These are phyloP conservation scores for Gastroboletus turbinatus DNA, from an alignment of 1,284 basidiomycete genomes.

Conservation along the genomic window DNA sequence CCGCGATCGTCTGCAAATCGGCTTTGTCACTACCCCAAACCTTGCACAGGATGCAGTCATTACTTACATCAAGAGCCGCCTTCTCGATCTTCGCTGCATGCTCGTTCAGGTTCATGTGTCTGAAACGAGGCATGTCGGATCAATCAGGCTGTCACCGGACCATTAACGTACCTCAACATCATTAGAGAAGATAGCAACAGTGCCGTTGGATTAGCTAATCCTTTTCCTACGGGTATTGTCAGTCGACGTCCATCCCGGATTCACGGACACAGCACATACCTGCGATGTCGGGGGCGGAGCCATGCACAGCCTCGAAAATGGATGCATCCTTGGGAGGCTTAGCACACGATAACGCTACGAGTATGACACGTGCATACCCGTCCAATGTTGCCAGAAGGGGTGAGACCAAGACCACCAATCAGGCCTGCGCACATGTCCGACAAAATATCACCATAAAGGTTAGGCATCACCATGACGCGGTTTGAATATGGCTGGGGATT, in stretches of 20 bases:
- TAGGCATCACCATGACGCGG: slow-evolving; percentile 99
- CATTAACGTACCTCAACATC: slow-evolving; percentile 81
- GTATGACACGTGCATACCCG: slow-evolving; percentile 51
- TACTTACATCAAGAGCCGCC: slow-evolving; percentile 79
- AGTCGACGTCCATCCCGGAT: slow-evolving; percentile 1
- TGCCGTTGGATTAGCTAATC: slow-evolving; percentile 97
- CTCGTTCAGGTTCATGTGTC: slow-evolving; percentile 92
- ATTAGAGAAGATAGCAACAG: slow-evolving; percentile 92
- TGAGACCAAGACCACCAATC: slow-evolving; percentile 96
- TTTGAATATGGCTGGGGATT: slow-evolving; percentile 94
- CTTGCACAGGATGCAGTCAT: slow-evolving; percentile 19
- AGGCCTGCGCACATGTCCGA: slow-evolving; percentile 99
- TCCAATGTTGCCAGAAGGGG: slow-evolving; percentile 98
- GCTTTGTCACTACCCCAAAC: slow-evolving; percentile 19
- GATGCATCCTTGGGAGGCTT: slow-evolving; percentile 78
- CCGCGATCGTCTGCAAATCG: slow-evolving; percentile 79
- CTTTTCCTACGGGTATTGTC: slow-evolving; percentile 67
- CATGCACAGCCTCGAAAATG: slow-evolving; percentile 99
- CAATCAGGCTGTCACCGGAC: slow-evolving; percentile 13
- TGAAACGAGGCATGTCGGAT: slow-evolving; percentile 37
- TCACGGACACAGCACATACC: slow-evolving; percentile 41
- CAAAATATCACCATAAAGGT: slow-evolving; percentile 96
- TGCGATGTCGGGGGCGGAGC: slow-evolving; percentile 89
- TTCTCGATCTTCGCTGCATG: slow-evolving; percentile 91
- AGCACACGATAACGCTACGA: background rate